Conservation (phyloP, 225 moss, liverwort and hornwort species). For the Sphagnum tenellum region DNA sequence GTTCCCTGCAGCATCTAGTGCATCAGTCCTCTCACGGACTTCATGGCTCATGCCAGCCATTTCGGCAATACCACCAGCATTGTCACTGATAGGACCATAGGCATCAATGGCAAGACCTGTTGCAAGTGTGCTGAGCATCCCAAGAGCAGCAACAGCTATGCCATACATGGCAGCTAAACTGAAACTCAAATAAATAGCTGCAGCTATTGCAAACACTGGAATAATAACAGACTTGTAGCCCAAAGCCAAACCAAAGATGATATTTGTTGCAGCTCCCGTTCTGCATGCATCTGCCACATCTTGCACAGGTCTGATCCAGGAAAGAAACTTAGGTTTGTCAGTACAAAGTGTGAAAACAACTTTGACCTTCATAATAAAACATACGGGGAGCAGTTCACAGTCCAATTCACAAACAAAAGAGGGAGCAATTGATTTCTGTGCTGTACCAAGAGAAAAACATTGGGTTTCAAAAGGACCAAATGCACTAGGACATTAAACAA, state of each 20-base stretch:
- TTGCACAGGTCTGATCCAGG: conserved; percentile 19
- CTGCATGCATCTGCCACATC: conserved; percentile 40
- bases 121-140: conserved; percentile 42
- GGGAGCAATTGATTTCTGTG: too few relatives aligned
- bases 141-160: conserved; percentile 41
- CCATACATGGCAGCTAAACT: conserved; percentile 43
- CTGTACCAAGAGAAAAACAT: too few relatives aligned
- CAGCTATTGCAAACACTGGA: conserved; percentile 42
- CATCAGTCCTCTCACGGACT: conserved; percentile 39
- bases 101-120: conserved; percentile 46
- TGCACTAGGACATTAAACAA: too few relatives aligned
- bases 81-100: conserved; percentile 48
- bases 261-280: conserved; percentile 43
- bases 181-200: conserved; percentile 36
- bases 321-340: background rate
- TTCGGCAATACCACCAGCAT: conserved; percentile 50
- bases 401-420: too few relatives aligned
- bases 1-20: conserved; percentile 47
- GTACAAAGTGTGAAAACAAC: background rate
- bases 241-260: conserved; percentile 41
- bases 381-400: too few relatives aligned
- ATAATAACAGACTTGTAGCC: conserved; percentile 48
- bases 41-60: conserved; percentile 39
- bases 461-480: too few relatives aligned
- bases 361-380: too few relatives aligned